A percentile compares a stretch with the other conserved stretches of the same genome.
phyloP scores from a whole-genome alignment of 768 basidiomycete species.

The Suillus placidus region DNA sequence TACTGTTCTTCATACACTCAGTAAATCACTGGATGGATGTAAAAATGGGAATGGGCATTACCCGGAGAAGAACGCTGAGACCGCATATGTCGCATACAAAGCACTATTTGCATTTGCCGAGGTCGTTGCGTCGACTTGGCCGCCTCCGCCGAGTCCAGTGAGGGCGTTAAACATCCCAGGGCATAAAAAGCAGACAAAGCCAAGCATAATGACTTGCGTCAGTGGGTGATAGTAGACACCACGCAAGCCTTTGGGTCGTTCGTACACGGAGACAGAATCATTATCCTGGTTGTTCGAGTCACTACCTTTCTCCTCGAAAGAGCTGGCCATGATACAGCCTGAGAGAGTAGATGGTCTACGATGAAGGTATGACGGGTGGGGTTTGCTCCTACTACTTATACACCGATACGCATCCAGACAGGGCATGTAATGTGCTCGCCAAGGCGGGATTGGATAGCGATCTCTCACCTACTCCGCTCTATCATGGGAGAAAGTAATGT shows the following conservation, averaged over 20 bases:
- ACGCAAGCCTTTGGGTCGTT: slow-evolving; percentile 51
- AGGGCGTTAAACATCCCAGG: slow-evolving; percentile 75
- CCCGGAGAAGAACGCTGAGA: slow-evolving; percentile 68
- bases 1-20: slow-evolving; percentile 51
- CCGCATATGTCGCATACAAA: slow-evolving; percentile 61
- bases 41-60: slow-evolving; percentile 31
- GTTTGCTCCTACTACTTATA: background rate
- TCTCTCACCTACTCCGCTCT: background rate
- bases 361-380: background rate
- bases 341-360: too few species aligned
- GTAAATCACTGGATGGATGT: background rate
- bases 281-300: background rate
- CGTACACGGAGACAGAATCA: slow-evolving; percentile 25
- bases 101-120: slow-evolving; percentile 72
- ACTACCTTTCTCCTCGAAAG: slow-evolving; percentile 11
- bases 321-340: background rate
- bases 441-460: background rate
- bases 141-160: slow-evolving; percentile 77
- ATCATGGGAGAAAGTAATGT: background rate
- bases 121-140: slow-evolving; percentile 64
- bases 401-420: background rate
- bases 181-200: slow-evolving; percentile 61
- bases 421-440: background rate
- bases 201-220: slow-evolving; percentile 64
- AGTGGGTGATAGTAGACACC: slow-evolving; percentile 62